These are phyloP conservation scores for Epichloe glyceriae DNA, from an alignment of 2,329 filamentous ascomycete genomes.

Conservation along the genomic window DNA sequence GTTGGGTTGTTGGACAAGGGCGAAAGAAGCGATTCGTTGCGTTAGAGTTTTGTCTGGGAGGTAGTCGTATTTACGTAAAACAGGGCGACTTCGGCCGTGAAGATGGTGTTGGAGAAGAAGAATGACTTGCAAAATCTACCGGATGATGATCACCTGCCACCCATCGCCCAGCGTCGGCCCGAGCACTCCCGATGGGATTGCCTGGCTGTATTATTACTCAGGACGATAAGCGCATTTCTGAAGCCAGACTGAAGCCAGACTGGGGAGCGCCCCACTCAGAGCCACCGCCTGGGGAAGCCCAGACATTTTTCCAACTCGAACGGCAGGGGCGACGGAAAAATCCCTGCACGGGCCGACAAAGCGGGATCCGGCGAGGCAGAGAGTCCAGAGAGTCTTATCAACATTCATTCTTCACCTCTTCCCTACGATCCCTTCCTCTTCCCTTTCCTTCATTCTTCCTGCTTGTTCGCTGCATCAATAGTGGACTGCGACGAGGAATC, in stretches of 20 bases:
- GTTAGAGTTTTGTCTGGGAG: background rate
- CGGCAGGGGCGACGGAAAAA: slow-evolving; percentile 2
- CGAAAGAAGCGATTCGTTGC: background rate
- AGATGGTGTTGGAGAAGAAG: background rate
- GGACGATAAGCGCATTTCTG: no score
- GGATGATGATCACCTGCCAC: background rate
- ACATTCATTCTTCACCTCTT: background rate
- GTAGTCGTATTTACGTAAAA: slow-evolving; percentile 11
- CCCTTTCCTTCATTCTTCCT: background rate
- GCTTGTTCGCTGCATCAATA: background rate
- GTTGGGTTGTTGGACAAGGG: background rate
- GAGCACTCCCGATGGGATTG: slow-evolving; percentile 9
- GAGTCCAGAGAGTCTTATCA: background rate
- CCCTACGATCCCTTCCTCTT: background rate
- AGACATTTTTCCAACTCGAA: background rate
- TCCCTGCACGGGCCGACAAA: slow-evolving; percentile 5
- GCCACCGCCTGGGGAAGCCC: background rate
- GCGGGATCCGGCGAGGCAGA: slow-evolving; percentile 1
- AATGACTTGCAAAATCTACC: background rate
- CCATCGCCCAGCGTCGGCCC: slow-evolving; percentile 10
- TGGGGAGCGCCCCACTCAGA: background rate
- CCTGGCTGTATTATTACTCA: no score
- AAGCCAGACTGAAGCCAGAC: no score
- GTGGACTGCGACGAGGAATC: background rate
- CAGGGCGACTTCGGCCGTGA: slow-evolving; percentile 11